phyloP scores from a whole-genome alignment of 805 yeast genomes.

The Saturnispora sanitii region DNA sequence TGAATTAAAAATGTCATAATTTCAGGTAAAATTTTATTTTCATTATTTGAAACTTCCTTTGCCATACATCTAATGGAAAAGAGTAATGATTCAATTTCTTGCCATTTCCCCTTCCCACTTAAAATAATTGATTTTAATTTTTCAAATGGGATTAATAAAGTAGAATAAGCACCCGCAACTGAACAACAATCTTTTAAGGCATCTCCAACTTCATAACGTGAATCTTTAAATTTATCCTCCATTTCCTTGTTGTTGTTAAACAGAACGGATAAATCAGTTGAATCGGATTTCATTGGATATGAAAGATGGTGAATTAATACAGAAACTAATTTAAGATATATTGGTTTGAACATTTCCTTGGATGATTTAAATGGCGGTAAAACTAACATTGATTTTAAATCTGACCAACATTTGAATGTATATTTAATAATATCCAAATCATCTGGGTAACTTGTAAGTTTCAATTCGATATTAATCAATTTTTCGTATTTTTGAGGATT shows the following conservation, averaged over 20 bases:
- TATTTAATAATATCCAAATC: constrained; percentile 85
- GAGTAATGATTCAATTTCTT: constrained; percentile 78
- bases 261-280: constrained; percentile 31
- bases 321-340: constrained; percentile 48
- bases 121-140: constrained; percentile 37
- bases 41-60: constrained; percentile 64
- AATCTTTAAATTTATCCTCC: constrained; percentile 88
- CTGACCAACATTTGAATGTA: constrained; percentile 89
- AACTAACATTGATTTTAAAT: constrained; percentile 60
- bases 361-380: constrained; percentile 49
- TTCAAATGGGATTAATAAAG: constrained; percentile 61
- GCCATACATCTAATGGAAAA: constrained; percentile 93
- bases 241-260: constrained; percentile 67
- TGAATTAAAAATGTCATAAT: constrained; percentile 60
- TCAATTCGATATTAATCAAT: constrained; percentile 61
- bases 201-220: constrained; percentile 95
- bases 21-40: constrained; percentile 58
- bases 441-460: constrained; percentile 61
- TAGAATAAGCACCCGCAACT: constrained; percentile 67
- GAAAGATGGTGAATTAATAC: constrained; percentile 59
- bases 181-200: constrained; percentile 94
- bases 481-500: constrained; percentile 61
- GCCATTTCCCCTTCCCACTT: constrained; percentile 49
- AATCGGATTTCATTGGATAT: constrained; percentile 47
- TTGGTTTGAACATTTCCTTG: constrained; percentile 38